Base-by-base conservation (phyloP, 345 rosid genomes). In the Bruguiera sexangula region DNA sequence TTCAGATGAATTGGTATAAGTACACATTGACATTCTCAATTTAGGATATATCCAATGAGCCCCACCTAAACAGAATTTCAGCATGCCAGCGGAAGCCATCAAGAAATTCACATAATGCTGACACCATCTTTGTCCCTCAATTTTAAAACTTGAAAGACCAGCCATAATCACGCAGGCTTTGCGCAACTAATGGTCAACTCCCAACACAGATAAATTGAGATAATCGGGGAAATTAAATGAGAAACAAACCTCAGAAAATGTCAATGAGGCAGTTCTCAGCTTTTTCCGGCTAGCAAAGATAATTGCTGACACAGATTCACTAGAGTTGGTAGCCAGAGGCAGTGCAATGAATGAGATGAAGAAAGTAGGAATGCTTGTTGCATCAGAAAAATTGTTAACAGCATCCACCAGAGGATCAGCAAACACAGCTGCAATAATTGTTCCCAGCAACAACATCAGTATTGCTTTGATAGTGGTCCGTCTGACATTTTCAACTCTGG, bases 361-460 rank as follows among this genome's bases (percentile, higher is more conserved):
- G 85, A 95, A 95, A 67, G 98, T 76, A 18, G 99, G 97, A 72
- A 95, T 92, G 63, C 91, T 86, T n/a, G 99, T 92, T 6, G 97
- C 96, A 67, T 75, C 81, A 1, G 98, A 95, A 75, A 92, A 92
- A 76, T 92, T 83, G 73, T 92, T 90, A 22, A 92, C 97, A 5
- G 85, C 92, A 73, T 95, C 99, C 3, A 92, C 99, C n/a, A 92
- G 85, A 36, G 98, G 97, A 81, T 95, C 99, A 10, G 99, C 99
- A 74, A 95, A 90, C 16, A 73, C 92, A 79, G 94, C 99, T 18
- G 98, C 97, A 72, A 95, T 86, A 58, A 83, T 0, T 54, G 97
- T 82, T 72, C 99, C 99, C 15, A 87, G n/a, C 43, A 92, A 69
- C 83, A 95, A 74, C 79, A 90, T 15, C 50, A 85, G 32, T 24